phyloP scores from a whole-genome alignment of 106 monocot species.

The Posidonia australis region DNA sequence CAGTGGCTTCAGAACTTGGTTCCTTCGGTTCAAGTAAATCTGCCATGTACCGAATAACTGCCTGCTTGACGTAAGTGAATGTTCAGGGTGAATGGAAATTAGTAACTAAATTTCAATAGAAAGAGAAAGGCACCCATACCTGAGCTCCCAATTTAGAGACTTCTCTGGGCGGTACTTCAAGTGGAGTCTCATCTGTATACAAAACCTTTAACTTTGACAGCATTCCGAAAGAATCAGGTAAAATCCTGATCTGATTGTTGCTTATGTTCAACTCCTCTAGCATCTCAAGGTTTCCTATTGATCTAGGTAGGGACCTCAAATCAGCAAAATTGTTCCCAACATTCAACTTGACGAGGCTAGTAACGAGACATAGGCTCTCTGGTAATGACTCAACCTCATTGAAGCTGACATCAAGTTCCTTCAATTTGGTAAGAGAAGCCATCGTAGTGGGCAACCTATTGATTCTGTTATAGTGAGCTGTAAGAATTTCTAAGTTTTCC shows the following conservation, averaged over 20 bases:
- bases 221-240: slow-evolving; percentile 70
- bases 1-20: slow-evolving; percentile 3
- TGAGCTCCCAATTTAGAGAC: slow-evolving; percentile 77
- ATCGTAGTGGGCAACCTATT: slow-evolving; percentile 76
- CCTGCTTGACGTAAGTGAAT: slow-evolving; percentile 24
- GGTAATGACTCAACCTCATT: slow-evolving; percentile 84
- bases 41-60: slow-evolving; percentile 83
- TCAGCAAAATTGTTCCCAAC: slow-evolving; percentile 81
- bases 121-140: slow-evolving; percentile 25
- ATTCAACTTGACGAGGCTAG: slow-evolving; percentile 62
- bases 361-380: slow-evolving; percentile 68
- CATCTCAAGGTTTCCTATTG: slow-evolving; percentile 91
- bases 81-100: not conserved
- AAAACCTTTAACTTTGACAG: slow-evolving; percentile 61
- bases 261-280: slow-evolving; percentile 89
- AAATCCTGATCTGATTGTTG: slow-evolving; percentile 68
- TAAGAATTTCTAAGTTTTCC: slow-evolving; percentile 56
- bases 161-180: slow-evolving; percentile 81
- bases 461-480: slow-evolving; percentile 78
- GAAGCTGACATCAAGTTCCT: slow-evolving; percentile 78
- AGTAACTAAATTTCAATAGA: not conserved
- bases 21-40: slow-evolving; percentile 47
- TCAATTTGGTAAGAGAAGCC: slow-evolving; percentile 51
- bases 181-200: slow-evolving; percentile 72
- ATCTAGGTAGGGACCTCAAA: slow-evolving; percentile 60